phyloP scores from a whole-genome alignment of 108 stramenopile species.

The Pseudonitzschia multiseries region DNA sequence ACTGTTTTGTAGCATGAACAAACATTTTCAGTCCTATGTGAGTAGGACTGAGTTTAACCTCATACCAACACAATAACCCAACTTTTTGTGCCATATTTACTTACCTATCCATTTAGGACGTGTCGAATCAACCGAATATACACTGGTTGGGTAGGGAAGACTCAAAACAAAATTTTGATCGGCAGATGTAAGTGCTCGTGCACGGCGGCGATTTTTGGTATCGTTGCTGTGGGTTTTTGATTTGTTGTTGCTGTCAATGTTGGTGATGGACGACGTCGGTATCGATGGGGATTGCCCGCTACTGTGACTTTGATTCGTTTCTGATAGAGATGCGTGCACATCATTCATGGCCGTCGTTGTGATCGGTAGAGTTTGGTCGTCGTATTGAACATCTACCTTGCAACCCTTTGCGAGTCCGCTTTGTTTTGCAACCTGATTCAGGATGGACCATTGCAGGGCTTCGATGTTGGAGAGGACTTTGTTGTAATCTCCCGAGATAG shows the following conservation, averaged over 20 bases:
- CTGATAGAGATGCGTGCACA: not conserved
- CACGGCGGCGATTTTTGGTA: not conserved
- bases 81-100: not conserved
- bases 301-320: not conserved
- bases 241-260: not conserved
- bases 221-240: not conserved
- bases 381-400: slow-evolving; percentile 1
- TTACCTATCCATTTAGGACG: slow-evolving; percentile 9
- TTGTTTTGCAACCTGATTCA: not conserved
- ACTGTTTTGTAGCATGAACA: not conserved
- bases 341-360: slow-evolving; percentile 1
- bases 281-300: not conserved
- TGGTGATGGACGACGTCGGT: not conserved
- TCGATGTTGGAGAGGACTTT: not conserved
- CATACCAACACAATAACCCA: not conserved
- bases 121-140: not conserved
- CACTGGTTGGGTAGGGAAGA: slow-evolving; percentile 12
- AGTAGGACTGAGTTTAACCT: not conserved
- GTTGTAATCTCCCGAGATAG: not conserved
- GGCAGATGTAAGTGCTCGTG: not conserved
- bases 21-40: not conserved
- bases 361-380: not conserved
- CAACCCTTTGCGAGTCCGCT: slow-evolving; percentile 4
- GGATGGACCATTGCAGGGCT: slow-evolving; percentile 11
- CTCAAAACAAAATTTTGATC: not conserved